Conservation (phyloP, 1,139 yeast species). For the Geotrichum australiense region DNA sequence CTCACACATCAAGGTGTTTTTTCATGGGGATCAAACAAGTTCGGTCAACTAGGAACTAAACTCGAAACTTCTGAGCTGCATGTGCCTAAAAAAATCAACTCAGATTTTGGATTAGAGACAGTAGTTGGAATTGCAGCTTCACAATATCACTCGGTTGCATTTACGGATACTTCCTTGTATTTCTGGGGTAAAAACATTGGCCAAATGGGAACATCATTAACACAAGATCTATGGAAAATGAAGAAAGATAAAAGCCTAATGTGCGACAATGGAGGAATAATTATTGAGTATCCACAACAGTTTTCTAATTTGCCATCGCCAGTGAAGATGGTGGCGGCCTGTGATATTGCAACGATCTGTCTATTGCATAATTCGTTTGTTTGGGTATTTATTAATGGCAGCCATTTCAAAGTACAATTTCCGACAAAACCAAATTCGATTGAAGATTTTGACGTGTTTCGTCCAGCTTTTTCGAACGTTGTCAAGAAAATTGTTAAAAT, state of each 20-base stretch:
- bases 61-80: constrained; percentile 37
- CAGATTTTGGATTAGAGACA: constrained; percentile 40
- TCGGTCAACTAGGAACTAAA: constrained; percentile 52
- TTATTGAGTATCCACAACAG: constrained; percentile 12
- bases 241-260: constrained; percentile 4
- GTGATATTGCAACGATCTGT: constrained; percentile 67
- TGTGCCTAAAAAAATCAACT: constrained; percentile 43
- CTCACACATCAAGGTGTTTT: constrained; percentile 49
- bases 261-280: constrained; percentile 21
- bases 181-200: constrained; percentile 85
- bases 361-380: constrained; percentile 54
- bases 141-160: constrained; percentile 63
- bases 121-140: constrained; percentile 60
- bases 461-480: constrained; percentile 14
- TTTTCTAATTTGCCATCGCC: constrained; percentile 15
- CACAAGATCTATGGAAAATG: constrained; percentile 15
- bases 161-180: constrained; percentile 45
- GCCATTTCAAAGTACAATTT: constrained; percentile 36
- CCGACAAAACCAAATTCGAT: constrained; percentile 12
- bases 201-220: constrained; percentile 60
- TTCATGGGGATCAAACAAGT: constrained; percentile 73
- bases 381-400: constrained; percentile 54
- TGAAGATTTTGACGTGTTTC: constrained; percentile 21
- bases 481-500: constrained; percentile 22
- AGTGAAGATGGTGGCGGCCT: constrained; percentile 52